A percentile compares a stretch with the other conserved stretches of the same genome.
These are phyloP conservation scores for Brasenia schreberi DNA, from an alignment of 164 flowering plant species.

Conservation along the genomic window DNA sequence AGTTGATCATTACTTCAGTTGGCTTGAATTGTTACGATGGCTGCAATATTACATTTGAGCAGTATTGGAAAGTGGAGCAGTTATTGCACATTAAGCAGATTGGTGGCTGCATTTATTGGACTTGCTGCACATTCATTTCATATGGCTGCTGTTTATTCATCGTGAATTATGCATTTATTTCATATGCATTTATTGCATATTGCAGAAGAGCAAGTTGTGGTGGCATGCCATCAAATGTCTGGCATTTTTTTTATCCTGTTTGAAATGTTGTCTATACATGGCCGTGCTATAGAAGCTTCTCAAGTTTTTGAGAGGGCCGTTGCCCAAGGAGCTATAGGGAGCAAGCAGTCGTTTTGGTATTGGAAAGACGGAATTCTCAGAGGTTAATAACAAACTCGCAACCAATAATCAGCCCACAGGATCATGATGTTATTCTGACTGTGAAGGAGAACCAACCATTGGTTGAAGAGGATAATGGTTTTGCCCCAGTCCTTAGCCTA, in stretches of 20 bases:
- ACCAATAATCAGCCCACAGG: constrained; percentile 34
- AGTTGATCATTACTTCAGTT: too few relatives aligned
- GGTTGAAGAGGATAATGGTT: constrained; percentile 52
- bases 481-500: constrained; percentile 64
- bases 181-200: constrained; percentile 8
- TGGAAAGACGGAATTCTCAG: constrained; percentile 72
- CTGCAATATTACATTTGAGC: too few relatives aligned
- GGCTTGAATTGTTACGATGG: too few relatives aligned
- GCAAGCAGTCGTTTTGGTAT: constrained; percentile 63
- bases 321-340: constrained; percentile 54
- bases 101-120: too few relatives aligned
- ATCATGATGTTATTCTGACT: constrained; percentile 26
- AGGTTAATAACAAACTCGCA: constrained; percentile 29
- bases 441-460: constrained; percentile 38
- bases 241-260: constrained; percentile 24
- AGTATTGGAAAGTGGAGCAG: too few relatives aligned
- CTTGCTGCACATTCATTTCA: too few relatives aligned
- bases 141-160: too few relatives aligned
- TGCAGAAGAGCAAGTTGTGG: constrained; percentile 32
- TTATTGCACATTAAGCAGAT: too few relatives aligned
- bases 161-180: too few relatives aligned
- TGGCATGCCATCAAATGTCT: constrained; percentile 41
- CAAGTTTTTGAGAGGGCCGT: constrained; percentile 90
- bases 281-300: constrained; percentile 75
- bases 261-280: constrained; percentile 85